These are phyloP conservation scores for Guyanaporus albipodus DNA, from an alignment of 768 basidiomycete genomes.

Conservation along the genomic window DNA sequence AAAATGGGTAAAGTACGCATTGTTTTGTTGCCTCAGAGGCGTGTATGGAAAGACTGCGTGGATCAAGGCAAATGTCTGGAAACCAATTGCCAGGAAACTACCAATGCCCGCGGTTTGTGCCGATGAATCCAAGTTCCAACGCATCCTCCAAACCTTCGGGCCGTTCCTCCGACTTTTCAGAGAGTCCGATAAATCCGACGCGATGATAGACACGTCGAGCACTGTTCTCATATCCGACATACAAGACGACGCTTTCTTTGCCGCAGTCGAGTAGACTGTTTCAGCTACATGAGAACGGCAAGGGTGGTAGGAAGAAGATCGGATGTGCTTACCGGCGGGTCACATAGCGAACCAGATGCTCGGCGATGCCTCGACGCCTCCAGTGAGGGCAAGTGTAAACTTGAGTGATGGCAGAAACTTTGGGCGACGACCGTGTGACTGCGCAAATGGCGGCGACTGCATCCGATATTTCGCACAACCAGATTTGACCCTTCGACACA, in stretches of 20 bases:
- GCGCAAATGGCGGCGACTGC: constrained; percentile 50
- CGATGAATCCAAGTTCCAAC: constrained; percentile 51
- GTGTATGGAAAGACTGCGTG: background rate
- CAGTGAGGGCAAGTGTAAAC: constrained; percentile 48
- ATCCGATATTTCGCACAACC: constrained; percentile 45
- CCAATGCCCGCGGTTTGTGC: constrained; percentile 51
- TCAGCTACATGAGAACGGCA: constrained; percentile 1
- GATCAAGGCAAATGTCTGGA: background rate
- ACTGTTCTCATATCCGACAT: constrained; percentile 49
- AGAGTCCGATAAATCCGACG: constrained; percentile 49
- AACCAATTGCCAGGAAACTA: constrained; percentile 20
- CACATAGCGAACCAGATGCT: constrained; percentile 47
- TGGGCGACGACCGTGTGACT: constrained; percentile 48
- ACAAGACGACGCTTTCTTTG: constrained; percentile 49
- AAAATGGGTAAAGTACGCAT: background rate
- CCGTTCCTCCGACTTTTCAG: constrained; percentile 31
- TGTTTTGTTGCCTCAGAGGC: background rate
- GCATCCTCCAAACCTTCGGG: constrained; percentile 43
- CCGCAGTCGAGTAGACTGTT: constrained; percentile 39
- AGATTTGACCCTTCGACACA: constrained; percentile 46
- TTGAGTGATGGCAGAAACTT: constrained; percentile 54
- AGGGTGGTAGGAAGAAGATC: background rate
- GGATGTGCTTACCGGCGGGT: constrained; percentile 36
- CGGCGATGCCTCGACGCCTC: constrained; percentile 47
- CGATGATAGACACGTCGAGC: constrained; percentile 52